phyloP scores from a whole-genome alignment of 2,329 filamentous ascomycete species.

The Diplodia scrobiculata region DNA sequence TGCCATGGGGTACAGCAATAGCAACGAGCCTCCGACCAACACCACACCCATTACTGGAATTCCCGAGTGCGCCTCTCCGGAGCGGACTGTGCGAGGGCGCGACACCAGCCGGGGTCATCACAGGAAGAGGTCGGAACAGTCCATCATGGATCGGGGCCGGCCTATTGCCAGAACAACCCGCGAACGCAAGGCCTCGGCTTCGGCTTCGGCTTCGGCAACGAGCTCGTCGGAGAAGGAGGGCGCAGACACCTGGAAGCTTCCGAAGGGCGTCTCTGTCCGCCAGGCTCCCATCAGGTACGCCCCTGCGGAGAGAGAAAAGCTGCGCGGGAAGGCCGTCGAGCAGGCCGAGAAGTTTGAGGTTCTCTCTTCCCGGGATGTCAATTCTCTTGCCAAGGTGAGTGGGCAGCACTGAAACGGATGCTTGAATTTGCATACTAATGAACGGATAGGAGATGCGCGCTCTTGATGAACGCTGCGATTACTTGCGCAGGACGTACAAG shows the following conservation, averaged over 20 bases:
- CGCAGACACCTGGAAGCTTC: constrained; percentile 43
- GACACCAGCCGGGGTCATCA: constrained; percentile 8
- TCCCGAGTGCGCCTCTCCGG: constrained; percentile 13
- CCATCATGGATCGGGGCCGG: constrained; percentile 45
- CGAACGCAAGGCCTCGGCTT: constrained; percentile 30
- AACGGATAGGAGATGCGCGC: constrained; percentile 63
- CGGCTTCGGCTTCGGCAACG: constrained; percentile 36
- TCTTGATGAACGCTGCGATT: constrained; percentile 77
- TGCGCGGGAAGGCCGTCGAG: constrained; percentile 45
- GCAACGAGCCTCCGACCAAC: constrained; percentile 1
- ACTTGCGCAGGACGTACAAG: constrained; percentile 74
- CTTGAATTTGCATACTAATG: constrained; percentile 36
- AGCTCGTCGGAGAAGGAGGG: constrained; percentile 42
- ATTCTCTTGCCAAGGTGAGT: constrained; percentile 57
- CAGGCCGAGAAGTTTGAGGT: constrained; percentile 48
- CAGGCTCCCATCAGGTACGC: constrained; percentile 42
- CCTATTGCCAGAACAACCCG: constrained; percentile 36
- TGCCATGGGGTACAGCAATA: neutral
- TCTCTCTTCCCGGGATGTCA: constrained; percentile 45
- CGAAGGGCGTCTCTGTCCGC: constrained; percentile 42
- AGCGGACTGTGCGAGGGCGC: constrained; percentile 9
- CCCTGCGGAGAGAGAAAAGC: constrained; percentile 41
- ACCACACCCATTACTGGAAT: neutral
- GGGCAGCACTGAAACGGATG: constrained; percentile 45
- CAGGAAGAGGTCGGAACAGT: constrained; percentile 40